Evolutionary conservation across 1,139 yeast genomes (phyloP).

Genomic region (Oligophagozyma castellii): DNA sequence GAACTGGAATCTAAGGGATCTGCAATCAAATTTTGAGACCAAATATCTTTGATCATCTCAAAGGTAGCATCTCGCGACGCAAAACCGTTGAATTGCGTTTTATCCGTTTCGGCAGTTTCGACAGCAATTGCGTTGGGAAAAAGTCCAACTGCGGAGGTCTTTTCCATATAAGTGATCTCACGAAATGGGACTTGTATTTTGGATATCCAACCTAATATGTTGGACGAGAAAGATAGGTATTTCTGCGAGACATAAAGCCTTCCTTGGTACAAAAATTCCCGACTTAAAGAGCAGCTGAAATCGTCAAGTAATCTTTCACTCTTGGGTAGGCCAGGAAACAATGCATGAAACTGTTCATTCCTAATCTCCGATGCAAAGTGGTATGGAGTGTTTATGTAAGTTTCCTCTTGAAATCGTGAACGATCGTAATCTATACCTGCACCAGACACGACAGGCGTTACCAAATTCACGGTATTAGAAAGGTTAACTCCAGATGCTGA

Average conservation of each 20-base stretch:
- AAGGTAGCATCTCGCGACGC: constrained; percentile 69
- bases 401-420: constrained; percentile 30
- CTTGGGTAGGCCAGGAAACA: constrained; percentile 55
- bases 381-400: constrained; percentile 29
- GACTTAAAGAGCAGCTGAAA: constrained; percentile 79
- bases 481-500: constrained; percentile 1
- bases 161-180: constrained; percentile 65
- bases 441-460: too few relatives aligned
- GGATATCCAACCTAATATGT: constrained; percentile 86
- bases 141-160: constrained; percentile 75
- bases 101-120: constrained; percentile 40
- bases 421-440: constrained; percentile 17
- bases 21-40: constrained; percentile 28
- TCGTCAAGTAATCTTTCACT: constrained; percentile 74
- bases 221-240: constrained; percentile 81
- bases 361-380: constrained; percentile 55
- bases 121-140: constrained; percentile 86
- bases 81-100: constrained; percentile 80
- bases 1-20: constrained; percentile 9
- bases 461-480: background rate
- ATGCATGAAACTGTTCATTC: constrained; percentile 65
- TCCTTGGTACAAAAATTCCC: constrained; percentile 88
- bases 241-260: constrained; percentile 71
- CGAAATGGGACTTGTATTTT: constrained; percentile 56
- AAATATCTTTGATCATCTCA: constrained; percentile 50